Evolutionary conservation across 2,329 filamentous ascomycete genomes (phyloP), one percentile per base, ranked within the genome.

Genomic region (Alternaria gaisen): DNA sequence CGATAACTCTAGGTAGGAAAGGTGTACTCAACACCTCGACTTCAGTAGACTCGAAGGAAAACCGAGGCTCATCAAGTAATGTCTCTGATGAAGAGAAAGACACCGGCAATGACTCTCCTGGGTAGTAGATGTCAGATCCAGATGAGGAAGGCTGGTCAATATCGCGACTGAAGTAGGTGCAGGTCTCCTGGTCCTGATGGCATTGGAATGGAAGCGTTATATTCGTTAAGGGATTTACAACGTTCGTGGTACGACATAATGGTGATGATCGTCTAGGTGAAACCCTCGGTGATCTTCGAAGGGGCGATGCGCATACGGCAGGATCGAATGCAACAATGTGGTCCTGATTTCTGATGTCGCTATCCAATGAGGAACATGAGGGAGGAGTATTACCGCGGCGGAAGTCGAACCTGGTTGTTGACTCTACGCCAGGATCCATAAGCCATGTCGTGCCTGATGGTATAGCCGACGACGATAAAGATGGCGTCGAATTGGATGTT

Each of bases 301-400:
- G 36, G 0, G 6, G 24, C 0, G 24, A 8, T 26, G 24, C 0
- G 24, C 24, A 26, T 26, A 8, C 24, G 7, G 7, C 0, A 7
- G 24, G 24, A 26, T 26, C 24, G 24, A 2, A 1, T 26, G 24
- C 24, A 26, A 0, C 0, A 26, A 6, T 26, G 24, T 26, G 2
- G 24, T 4, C 5, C 10, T 32, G 30, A 6, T 2, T 32, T 32
- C 1, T 32, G 30, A 12, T 32, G 1, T 32, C 10, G 30, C 11
- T 32, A 0, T 32, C 11, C 2, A 0, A 5, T 32, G 5, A 3
- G 30, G 30, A 32, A 1, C 11, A 10, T 1, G 12, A 0, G 10
- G 11, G 10, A 1, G 10, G 6, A 12, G 1, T 32, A 0, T 5
- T 32, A 12, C 3, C 10, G 2, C 10, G 30, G 10, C 30, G 0